Evolutionary conservation across 352 stramenopile species (phyloP).

Genomic region (Globisporangium irregulare): DNA sequence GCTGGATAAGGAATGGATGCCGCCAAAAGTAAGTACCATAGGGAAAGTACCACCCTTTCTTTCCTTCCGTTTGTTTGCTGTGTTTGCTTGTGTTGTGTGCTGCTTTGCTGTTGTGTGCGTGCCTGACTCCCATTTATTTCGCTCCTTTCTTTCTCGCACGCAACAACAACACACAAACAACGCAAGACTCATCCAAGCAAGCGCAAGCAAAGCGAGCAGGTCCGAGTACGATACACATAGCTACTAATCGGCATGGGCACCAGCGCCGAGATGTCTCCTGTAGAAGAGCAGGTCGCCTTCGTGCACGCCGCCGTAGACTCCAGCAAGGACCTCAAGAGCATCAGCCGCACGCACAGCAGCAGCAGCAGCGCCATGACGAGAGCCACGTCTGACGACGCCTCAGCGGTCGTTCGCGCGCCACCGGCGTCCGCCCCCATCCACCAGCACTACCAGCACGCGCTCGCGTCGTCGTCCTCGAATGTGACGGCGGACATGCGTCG

Average conservation of each 20-base stretch:
- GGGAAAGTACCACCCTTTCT: neutral
- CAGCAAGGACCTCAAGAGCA: constrained; percentile 2
- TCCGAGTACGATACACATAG: neutral
- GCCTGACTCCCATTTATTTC: neutral
- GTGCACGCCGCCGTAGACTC: neutral
- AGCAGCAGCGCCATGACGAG: constrained; percentile 1
- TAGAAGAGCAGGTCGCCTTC: neutral
- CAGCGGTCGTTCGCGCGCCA: neutral
- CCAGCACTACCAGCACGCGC: constrained; percentile 78
- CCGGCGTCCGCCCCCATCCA: constrained; percentile 15
- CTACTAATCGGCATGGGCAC: constrained; percentile 2
- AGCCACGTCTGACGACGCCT: constrained; percentile 1
- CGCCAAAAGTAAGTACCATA: neutral
- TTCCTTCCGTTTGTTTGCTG: neutral
- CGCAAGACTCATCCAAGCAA: neutral
- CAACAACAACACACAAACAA: neutral
- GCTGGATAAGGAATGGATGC: neutral
- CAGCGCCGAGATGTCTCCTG: constrained; percentile 5
- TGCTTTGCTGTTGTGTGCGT: neutral
- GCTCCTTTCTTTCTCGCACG: neutral
- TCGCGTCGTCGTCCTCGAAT: constrained; percentile 29
- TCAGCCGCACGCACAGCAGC: neutral
- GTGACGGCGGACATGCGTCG: constrained; percentile 16
- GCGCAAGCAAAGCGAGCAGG: neutral
- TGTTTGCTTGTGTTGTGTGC: neutral